Evolutionary conservation across 2,329 filamentous ascomycete species (phyloP), one percentile per base, ranked within the genome.

Genomic region (Phialophora chinensis): DNA sequence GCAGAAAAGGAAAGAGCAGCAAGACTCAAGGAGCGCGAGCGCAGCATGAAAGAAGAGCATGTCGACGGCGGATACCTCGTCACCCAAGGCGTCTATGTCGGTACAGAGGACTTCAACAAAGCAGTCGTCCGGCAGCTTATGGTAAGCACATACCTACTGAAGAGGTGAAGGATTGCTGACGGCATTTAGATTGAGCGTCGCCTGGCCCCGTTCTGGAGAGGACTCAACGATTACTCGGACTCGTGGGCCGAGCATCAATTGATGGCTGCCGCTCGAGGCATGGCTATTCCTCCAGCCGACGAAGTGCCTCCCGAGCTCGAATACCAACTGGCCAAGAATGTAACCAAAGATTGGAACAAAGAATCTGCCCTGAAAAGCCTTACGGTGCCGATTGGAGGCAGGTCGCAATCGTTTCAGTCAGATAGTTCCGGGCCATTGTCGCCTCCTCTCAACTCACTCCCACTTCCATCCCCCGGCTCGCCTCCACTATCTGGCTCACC

Each of bases 201-300:
- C 69, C 80, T 99, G 68, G 95, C 95, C 50, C 95, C 95, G 0
- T 99, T 99, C 78, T 99, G 94, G 93, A 90, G 90, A 75, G 95
- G 95, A 4, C 82, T 99, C 3, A 90, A 97, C 70, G 93, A 98
- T 77, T 92, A 95, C 78, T 90, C 89, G 17, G 87, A 91, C 25
- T 91, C 87, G 60, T 99, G 95, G 95, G 91, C 92, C 12, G 95
- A 99, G 75, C 89, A 95, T 78, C 95, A 99, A 79, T 87, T 99
- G n/a, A 88, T 97, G 73, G 93, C 94, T 65, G 93, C 92, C 27
- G 95, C 90, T 58, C 88, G 92, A 74, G 93, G 92, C 23, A 85
- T 96, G 63, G 87, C 91, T 2, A 88, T 98, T 59, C 95, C 95
- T 12, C 86, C 91, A 7, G 87, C 94, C 55, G 93, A 97, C 77